phyloP scores from a whole-genome alignment of 2,329 filamentous ascomycete genomes.

The Sporothrix variecibatus region DNA sequence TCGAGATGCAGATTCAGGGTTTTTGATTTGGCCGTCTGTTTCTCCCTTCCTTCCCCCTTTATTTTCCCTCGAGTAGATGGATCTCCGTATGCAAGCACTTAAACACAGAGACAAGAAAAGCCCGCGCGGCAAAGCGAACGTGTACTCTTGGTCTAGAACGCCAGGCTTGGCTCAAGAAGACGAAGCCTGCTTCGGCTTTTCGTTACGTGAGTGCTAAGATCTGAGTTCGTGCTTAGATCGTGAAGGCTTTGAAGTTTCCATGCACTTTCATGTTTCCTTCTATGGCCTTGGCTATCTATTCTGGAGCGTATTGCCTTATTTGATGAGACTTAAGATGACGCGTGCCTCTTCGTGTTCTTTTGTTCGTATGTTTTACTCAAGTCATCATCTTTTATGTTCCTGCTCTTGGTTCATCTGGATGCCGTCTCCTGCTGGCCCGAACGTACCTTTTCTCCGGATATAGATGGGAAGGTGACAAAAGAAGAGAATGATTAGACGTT shows the following conservation, averaged over 20 bases:
- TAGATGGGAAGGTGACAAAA: background rate
- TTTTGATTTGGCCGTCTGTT: background rate
- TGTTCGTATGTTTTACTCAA: background rate
- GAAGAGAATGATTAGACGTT: background rate
- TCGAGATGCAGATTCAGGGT: background rate
- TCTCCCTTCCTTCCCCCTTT: background rate
- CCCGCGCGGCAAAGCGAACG: background rate
- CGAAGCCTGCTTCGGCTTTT: background rate
- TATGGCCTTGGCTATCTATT: background rate
- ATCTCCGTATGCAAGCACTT: conserved; percentile 5
- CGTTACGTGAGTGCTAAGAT: background rate
- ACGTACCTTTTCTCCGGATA: conserved; percentile 16
- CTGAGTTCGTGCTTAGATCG: background rate
- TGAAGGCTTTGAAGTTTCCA: background rate
- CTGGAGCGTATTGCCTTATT: background rate
- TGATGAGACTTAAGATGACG: background rate
- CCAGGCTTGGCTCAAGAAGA: background rate
- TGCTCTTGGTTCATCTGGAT: background rate
- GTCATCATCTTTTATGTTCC: background rate
- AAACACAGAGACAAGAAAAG: background rate
- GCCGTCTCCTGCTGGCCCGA: conserved; percentile 7
- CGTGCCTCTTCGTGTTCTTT: background rate
- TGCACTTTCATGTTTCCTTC: background rate
- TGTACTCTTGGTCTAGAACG: background rate
- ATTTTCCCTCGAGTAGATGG: background rate